These are phyloP conservation scores for Shiraia sp. DNA, from an alignment of 2,329 filamentous ascomycete genomes.

Conservation along the genomic window DNA sequence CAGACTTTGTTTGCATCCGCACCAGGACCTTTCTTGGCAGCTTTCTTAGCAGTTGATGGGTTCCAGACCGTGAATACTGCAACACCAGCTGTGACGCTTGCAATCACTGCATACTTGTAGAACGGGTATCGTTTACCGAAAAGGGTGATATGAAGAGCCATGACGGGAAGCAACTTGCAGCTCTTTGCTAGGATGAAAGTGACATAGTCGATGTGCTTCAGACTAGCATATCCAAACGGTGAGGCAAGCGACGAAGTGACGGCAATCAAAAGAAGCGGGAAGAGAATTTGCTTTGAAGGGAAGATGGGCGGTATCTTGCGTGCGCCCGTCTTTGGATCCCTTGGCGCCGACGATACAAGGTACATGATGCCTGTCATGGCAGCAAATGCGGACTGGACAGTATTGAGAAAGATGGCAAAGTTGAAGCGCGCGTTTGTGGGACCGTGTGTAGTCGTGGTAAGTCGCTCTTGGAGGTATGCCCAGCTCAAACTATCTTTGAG, in stretches of 20 bases:
- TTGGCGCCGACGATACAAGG: conserved; percentile 67
- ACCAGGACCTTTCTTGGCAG: conserved; percentile 56
- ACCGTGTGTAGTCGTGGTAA: conserved; percentile 89
- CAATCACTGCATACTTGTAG: conserved; percentile 95
- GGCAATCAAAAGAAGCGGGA: conserved; percentile 81
- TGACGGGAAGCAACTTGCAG: conserved; percentile 98
- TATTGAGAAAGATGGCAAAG: conserved; percentile 94
- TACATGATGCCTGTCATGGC: conserved; percentile 82
- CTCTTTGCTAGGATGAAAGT: conserved; percentile 97
- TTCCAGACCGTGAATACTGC: conserved; percentile 92
- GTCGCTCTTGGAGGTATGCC: conserved; percentile 95
- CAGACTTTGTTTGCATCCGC: conserved; percentile 67
- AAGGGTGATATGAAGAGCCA: conserved; percentile 91
- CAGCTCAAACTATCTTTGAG: conserved; percentile 72
- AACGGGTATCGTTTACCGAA: conserved; percentile 88
- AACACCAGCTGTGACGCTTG: conserved; percentile 87
- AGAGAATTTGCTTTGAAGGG: conserved; percentile 73
- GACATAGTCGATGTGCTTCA: conserved; percentile 95
- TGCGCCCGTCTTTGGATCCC: conserved; percentile 37
- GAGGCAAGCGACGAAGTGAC: conserved; percentile 85
- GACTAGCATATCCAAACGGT: conserved; percentile 92
- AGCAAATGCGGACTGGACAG: conserved; percentile 89
- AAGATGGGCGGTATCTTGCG: conserved; percentile 64
- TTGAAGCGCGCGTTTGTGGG: conserved; percentile 71
- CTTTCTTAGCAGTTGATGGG: conserved; percentile 49